A percentile compares a stretch with the other conserved stretches of the same genome.
These are phyloP conservation scores for Neurospora sp. DNA, from an alignment of 2,329 filamentous ascomycete species.

Conservation along the genomic window DNA sequence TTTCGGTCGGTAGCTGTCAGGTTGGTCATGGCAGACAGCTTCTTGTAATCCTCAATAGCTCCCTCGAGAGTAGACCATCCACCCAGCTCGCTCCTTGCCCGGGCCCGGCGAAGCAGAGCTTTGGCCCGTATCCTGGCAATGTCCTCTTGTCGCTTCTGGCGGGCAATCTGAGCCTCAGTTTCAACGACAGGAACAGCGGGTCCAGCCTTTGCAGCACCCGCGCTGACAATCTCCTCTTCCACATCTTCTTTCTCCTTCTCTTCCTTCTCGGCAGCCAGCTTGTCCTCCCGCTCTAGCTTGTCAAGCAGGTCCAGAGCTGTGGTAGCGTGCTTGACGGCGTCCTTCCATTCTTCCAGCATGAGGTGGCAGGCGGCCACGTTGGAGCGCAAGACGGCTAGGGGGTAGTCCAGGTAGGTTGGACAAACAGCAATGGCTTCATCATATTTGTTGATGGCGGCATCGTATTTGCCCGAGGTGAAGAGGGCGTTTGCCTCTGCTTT, in stretches of 20 bases:
- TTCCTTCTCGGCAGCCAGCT: constrained; percentile 38
- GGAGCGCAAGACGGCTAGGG: constrained; percentile 74
- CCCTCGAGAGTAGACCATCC: constrained; percentile 74
- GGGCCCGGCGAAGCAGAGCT: constrained; percentile 68
- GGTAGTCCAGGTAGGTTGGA: constrained; percentile 78
- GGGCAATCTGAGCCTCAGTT: constrained; percentile 21
- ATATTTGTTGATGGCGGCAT: constrained; percentile 73
- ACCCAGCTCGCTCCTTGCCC: constrained; percentile 58
- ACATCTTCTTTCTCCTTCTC: constrained; percentile 30
- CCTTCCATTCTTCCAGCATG: constrained; percentile 77
- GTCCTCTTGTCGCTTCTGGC: constrained; percentile 42
- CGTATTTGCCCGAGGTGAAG: constrained; percentile 63
- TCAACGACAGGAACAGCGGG: constrained; percentile 21
- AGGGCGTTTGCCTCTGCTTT: constrained; percentile 70
- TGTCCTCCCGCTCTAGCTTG: constrained; percentile 36
- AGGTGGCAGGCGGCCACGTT: constrained; percentile 87
- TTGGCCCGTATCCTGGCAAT: constrained; percentile 72
- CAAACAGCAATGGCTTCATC: constrained; percentile 68
- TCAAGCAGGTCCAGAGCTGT: constrained; percentile 65
- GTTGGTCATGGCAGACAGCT: constrained; percentile 47
- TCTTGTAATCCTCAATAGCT: constrained; percentile 71
- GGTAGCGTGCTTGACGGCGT: constrained; percentile 64
- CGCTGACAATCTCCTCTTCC: constrained; percentile 48
- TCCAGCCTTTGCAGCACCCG: constrained; percentile 42
- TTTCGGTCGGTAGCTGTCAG: constrained; percentile 56